Conservation (phyloP, 2,329 filamentous ascomycete genomes). For the Colletotrichum liaoningense region DNA sequence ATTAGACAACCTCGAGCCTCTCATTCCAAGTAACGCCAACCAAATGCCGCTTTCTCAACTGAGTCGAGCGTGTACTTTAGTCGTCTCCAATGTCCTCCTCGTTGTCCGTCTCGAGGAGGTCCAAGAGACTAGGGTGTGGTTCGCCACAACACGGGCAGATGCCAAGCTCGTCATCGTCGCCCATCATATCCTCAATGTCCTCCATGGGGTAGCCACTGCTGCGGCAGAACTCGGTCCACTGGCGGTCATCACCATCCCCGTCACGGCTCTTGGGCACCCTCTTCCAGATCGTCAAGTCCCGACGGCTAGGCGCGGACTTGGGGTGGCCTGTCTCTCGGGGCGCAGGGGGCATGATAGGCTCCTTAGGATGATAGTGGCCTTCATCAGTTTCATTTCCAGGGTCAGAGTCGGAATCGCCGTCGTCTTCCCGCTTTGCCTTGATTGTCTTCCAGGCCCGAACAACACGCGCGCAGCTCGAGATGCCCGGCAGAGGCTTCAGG, state of each 20-base stretch:
- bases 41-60: neutral
- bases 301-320: slow-evolving; percentile 45
- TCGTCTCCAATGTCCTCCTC: neutral
- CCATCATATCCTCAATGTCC: slow-evolving; percentile 44
- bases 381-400: slow-evolving; percentile 40
- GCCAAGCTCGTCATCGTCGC: slow-evolving; percentile 44
- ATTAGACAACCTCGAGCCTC: neutral
- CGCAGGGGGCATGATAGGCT: slow-evolving; percentile 51
- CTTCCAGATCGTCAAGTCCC: slow-evolving; percentile 63
- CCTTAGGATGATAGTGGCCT: slow-evolving; percentile 44
- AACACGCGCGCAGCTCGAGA: slow-evolving; percentile 54
- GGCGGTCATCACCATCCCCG: slow-evolving; percentile 45
- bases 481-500: slow-evolving; percentile 53
- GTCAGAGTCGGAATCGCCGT: slow-evolving; percentile 39
- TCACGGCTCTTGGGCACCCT: slow-evolving; percentile 57
- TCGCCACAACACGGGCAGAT: slow-evolving; percentile 55
- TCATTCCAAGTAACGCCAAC: neutral
- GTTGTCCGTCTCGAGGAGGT: slow-evolving; percentile 44
- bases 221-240: slow-evolving; percentile 62
- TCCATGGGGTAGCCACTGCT: slow-evolving; percentile 47
- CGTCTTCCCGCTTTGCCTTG: slow-evolving; percentile 37
- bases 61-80: neutral
- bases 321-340: slow-evolving; percentile 57
- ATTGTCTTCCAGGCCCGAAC: slow-evolving; percentile 56
- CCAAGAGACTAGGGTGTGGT: slow-evolving; percentile 48